phyloP scores from a whole-genome alignment of 192 early-diverging fungal genomes.

The Rhizoclosmatium sp. region DNA sequence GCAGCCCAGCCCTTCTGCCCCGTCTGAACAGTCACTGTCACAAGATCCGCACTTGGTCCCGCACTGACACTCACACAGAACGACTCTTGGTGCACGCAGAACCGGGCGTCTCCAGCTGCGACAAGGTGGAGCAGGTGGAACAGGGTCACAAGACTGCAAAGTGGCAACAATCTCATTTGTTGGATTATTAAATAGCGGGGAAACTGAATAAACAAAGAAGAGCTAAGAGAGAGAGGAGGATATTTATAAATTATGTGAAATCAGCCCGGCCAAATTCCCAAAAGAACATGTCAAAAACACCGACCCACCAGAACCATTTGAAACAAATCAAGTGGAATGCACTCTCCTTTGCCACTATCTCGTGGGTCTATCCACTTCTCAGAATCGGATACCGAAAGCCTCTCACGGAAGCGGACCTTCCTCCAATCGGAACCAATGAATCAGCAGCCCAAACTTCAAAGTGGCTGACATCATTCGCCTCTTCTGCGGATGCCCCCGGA shows the following conservation, averaged over 20 bases:
- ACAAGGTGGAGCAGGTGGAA: too few species aligned
- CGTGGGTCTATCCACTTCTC: slow-evolving; percentile 32
- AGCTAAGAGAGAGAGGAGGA: too few species aligned
- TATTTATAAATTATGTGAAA: too few species aligned
- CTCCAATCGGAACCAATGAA: neutral
- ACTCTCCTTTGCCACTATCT: slow-evolving; percentile 28
- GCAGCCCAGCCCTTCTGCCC: neutral
- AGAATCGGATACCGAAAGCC: slow-evolving; percentile 20
- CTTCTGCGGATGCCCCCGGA: neutral
- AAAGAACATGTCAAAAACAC: too few species aligned
- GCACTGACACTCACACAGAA: neutral
- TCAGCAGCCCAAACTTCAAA: neutral
- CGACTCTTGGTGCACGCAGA: neutral
- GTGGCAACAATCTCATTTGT: too few species aligned
- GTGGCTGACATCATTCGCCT: slow-evolving; percentile 3
- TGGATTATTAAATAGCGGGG: too few species aligned
- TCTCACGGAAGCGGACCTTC: slow-evolving; percentile 25
- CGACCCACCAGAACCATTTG: too few species aligned
- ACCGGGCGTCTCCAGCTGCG: neutral
- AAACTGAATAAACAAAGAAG: too few species aligned
- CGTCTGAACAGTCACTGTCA: neutral
- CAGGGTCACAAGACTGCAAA: too few species aligned
- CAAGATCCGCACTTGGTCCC: neutral
- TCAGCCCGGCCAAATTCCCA: too few species aligned
- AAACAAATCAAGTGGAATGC: slow-evolving; percentile 18